Evolutionary conservation across 345 rosid genomes (phyloP).

Genomic region (Aurinia saxatilis): DNA sequence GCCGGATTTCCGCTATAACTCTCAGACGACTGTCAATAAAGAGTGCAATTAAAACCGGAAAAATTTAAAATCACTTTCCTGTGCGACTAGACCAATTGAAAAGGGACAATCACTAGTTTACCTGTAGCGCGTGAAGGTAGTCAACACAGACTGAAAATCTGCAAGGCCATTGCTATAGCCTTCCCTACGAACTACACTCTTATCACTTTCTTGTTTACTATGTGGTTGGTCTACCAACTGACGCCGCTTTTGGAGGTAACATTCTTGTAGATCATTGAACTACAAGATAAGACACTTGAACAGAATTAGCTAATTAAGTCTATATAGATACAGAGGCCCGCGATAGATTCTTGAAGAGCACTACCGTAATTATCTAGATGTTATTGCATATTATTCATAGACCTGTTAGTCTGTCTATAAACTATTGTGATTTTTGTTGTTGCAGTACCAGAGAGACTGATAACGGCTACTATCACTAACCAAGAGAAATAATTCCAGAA

Average conservation of each 20-base stretch:
- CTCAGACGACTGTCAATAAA: slow-evolving; percentile 64
- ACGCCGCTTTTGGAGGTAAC: slow-evolving; percentile 92
- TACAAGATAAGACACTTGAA: slow-evolving; percentile 27
- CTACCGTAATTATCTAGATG: background rate
- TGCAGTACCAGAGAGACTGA: background rate
- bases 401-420: background rate
- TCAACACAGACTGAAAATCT: slow-evolving; percentile 81
- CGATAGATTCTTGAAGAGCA: background rate
- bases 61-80: background rate
- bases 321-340: background rate
- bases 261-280: slow-evolving; percentile 92
- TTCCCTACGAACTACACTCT: slow-evolving; percentile 56
- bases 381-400: background rate
- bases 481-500: slow-evolving; percentile 1
- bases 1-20: slow-evolving; percentile 93
- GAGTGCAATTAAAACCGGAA: slow-evolving; percentile 5
- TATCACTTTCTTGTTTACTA: slow-evolving; percentile 54
- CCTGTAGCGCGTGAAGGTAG: slow-evolving; percentile 91
- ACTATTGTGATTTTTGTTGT: background rate
- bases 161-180: slow-evolving; percentile 83
- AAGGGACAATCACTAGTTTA: slow-evolving; percentile 19
- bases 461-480: background rate
- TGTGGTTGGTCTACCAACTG: slow-evolving; percentile 57
- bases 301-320: slow-evolving; percentile 9
- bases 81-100: background rate